Conservation (phyloP, 176 grass and related monocot genomes). For the Musa troglodytarum region DNA sequence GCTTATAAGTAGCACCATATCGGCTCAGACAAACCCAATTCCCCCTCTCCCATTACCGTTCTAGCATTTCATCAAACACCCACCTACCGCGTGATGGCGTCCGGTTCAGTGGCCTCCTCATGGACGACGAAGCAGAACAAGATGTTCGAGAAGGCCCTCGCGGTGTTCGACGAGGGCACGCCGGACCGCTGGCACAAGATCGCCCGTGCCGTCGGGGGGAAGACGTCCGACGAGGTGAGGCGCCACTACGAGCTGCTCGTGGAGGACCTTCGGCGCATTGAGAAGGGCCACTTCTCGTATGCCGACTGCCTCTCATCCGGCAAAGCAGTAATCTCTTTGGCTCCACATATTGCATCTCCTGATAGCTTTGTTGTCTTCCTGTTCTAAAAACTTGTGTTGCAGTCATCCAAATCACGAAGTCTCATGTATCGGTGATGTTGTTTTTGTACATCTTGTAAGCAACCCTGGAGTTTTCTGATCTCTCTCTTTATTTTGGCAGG, state of each 20-base stretch:
- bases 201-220: constrained; percentile 46
- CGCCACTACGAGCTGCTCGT: constrained; percentile 51
- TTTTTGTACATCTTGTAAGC: too few relatives aligned
- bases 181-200: constrained; percentile 83
- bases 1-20: background rate
- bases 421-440: too few relatives aligned
- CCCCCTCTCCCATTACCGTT: too few relatives aligned
- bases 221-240: constrained; percentile 62
- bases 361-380: too few relatives aligned
- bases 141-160: constrained; percentile 62
- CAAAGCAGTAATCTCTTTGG: too few relatives aligned
- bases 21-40: background rate
- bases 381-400: too few relatives aligned
- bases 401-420: too few relatives aligned
- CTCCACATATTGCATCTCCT: too few relatives aligned
- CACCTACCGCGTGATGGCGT: constrained; percentile 11
- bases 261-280: constrained; percentile 48
- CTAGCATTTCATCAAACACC: too few relatives aligned
- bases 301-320: constrained; percentile 41
- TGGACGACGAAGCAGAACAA: constrained; percentile 73
- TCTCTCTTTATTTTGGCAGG: too few relatives aligned
- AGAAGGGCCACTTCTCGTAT: constrained; percentile 28
- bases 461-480: too few relatives aligned
- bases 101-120: constrained; percentile 2
- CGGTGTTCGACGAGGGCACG: constrained; percentile 51